Percentiles rank a stretch among this genome's conserved stretches.
These are phyloP conservation scores for Pluteus cervinus DNA, from an alignment of 768 basidiomycete species.

Conservation along the genomic window DNA sequence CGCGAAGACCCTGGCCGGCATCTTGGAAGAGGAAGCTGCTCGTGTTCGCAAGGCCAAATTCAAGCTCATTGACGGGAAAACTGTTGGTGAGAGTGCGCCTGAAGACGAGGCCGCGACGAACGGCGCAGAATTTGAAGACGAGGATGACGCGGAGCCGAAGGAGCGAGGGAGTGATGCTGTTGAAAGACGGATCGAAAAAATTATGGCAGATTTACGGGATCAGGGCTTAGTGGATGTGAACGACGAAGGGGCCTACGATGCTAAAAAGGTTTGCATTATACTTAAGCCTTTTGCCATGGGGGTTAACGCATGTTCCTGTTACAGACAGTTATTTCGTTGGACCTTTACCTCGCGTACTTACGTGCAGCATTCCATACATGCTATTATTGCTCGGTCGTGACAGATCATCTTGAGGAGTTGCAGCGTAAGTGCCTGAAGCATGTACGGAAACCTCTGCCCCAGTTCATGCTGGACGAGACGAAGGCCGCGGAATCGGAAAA, in stretches of 20 bases:
- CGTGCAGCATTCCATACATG: constrained; percentile 91
- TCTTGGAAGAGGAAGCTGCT: constrained; percentile 68
- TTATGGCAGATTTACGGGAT: constrained; percentile 64
- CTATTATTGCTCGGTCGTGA: constrained; percentile 95
- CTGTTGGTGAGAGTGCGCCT: constrained; percentile 19
- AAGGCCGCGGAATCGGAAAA: constrained; percentile 52
- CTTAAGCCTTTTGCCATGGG: constrained; percentile 7
- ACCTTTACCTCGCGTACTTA: constrained; percentile 90
- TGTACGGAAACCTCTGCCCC: constrained; percentile 69
- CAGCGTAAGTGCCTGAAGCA: constrained; percentile 94
- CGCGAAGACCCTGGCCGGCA: constrained; percentile 61
- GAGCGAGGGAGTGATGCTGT: constrained; percentile 75
- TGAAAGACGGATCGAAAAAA: constrained; percentile 73
- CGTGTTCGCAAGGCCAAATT: constrained; percentile 41
- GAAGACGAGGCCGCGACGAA: constrained; percentile 20
- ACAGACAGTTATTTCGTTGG: constrained; percentile 77
- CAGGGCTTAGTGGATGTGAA: constrained; percentile 52
- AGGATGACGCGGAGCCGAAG: constrained; percentile 50
- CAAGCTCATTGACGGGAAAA: constrained; percentile 18
- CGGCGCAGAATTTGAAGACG: constrained; percentile 29
- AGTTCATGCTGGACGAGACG: constrained; percentile 53
- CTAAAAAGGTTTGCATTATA: constrained; percentile 56
- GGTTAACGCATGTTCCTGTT: constrained; percentile 16
- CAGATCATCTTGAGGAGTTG: constrained; percentile 92
- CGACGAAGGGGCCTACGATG: constrained; percentile 61